Base-by-base conservation (phyloP, 2,329 filamentous ascomycete species). In the Fusarium ambrosium region DNA sequence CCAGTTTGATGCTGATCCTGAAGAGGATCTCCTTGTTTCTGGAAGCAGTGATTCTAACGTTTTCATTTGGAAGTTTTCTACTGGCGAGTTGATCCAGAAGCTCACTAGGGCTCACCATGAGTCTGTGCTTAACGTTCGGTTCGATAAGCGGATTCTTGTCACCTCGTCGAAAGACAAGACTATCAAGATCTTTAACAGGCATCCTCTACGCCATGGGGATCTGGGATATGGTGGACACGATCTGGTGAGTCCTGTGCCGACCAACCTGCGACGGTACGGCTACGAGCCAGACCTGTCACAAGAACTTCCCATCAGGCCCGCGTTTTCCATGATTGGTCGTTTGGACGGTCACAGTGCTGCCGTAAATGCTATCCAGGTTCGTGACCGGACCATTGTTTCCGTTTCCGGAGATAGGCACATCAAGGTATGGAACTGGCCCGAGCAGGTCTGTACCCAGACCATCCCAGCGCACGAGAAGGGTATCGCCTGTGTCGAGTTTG, bases 111-210 rank as follows among this genome's bases (percentile, higher is more conserved):
- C 96, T 0, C 97, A 99, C 81, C 86, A 88, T 34, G 97, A 99
- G 82, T 98, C 96, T 0, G 95, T 99, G 0, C 86, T 99, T 18
- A 98, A 98, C 79, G 91, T 99, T 66, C 91, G 94, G 71, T 99
- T 98, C 76, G 95, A 98, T 80, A 92, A 94, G 75, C 91, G 94
- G 10, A 97, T 97, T 72, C 88, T 99, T 5, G 95, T 98, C 14
- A 99, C 97, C 1, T 98, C 97, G 79, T 98, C 96, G 59, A 99
- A 99, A 82, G 97, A 99, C 83, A 97, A 95, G 82, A 93, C 93
- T 1, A 98, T 99, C 87, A 98, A 98, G 83, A 92, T 99, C 20
- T 99, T 97, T 90, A 98, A 96, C 81, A 92, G 97, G 6, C 88
- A 86, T 20, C 87, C 91, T 20, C 85, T 98, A n/a, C 85, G 85